Evolutionary conservation across 805 yeast genomes (phyloP), one percentile per base, ranked within the genome.

Genomic region (Wickerhamomyces subpelliculosus): DNA sequence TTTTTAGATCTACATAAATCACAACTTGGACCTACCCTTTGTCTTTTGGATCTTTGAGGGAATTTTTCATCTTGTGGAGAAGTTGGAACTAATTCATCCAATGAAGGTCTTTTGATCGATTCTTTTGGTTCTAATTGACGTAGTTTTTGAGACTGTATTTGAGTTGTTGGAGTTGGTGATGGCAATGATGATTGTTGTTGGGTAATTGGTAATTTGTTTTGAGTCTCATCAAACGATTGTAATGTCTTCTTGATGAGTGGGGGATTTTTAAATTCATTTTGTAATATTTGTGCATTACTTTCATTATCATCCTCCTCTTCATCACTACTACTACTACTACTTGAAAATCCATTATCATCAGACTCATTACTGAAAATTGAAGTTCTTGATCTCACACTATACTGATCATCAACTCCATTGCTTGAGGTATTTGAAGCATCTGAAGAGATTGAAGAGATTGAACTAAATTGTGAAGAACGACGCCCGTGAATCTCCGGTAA

Each of bases 21-120:
- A 57, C 90, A 82, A 29, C 84, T 75, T 3, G 88, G 88, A 0
- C 90, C 88, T 16, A 74, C 64, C 42, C 90, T 62, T 59, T 82
- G 89, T 48, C 87, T 53, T 38, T 59, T 52, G 26, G 52, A 45
- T 32, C 38, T 46, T 5, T 8, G 6, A 6, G 27, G 10, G 12
- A 9, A 13, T 13, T 25, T n/a, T 9, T 25, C 27, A 25, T 25
- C 13, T 25, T 9, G n/a, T n/a, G n/a, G n/a, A n/a, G n/a, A n/a
- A 8, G 14, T 5, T 11, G 11, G 27, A 6, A 13, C 27, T 3
- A 13, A 7, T 5, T 14, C 5, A 13, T 5, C 16, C 16, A 25
- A 6, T 25, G 27, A 25, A 13, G 14, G 11, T n/a, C 27, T 25
- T 11, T 25, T 25, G 27, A 16, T 25, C 4, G 14, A 7, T 25